Evolutionary conservation across 371 early-diverging fungal species (phyloP), one percentile per base, ranked within the genome.

Genomic region (Saksenaea vasiformis): DNA sequence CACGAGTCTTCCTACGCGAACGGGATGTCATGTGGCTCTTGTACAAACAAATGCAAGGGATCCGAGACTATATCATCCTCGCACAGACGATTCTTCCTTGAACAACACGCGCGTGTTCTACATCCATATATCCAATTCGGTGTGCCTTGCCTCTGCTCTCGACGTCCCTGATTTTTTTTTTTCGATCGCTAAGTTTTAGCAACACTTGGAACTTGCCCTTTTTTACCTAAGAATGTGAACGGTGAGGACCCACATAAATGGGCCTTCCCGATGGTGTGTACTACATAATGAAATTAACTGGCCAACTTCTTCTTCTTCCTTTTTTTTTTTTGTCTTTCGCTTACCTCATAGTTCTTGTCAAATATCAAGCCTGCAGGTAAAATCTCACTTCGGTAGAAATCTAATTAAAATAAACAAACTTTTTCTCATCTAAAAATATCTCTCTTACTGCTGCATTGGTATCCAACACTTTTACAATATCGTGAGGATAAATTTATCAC

Each of bases 331-430:
- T 54, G 31, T 31, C 22, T 28, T 14, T 19, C 26, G 15, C 37
- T 57, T 70, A 78, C 80, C 68, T 70, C 43, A 67, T 88, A 90
- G 62, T 87, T 91, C n/a, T 84, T 78, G 64, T 90, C 90, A 57
- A 90, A 87, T 54, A 91, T 76, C 55, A 86, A 64, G n/a, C 89
- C 89, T 27, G 80, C 71, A 1, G 87, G 86, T 38, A 87, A 68
- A 57, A 89, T 76, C 7, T 82, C 85, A 61, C 89, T 87, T n/a
- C 88, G 82, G 61, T 91, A 90, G 62, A 79, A 87, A 67, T 89
- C 77, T 79, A 53, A 64, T 13, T 3, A 3, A 61, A 26, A 51
- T 27, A 22, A 27, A 60, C 1, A 26, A 22, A 5, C 43, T 41
- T 47, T 17, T 3, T 14, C n/a, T 44, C 22, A 9, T 10, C 5